Conservation (phyloP, 1,284 basidiomycete genomes). For the Marasmius fiardii region DNA sequence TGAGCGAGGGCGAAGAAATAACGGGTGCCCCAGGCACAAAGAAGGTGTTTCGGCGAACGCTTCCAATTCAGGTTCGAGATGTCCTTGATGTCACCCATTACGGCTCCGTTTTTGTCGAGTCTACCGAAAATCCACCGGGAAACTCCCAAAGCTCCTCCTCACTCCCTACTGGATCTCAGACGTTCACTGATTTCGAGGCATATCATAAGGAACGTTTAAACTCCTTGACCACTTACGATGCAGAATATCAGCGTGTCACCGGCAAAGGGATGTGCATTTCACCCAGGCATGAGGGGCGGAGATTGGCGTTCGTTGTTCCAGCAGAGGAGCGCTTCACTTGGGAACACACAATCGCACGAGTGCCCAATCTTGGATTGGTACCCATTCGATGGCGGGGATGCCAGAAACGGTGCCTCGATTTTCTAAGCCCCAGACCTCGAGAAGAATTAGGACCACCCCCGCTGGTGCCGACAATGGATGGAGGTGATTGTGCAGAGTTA, state of each 20-base stretch:
- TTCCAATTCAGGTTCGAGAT: constrained; percentile 15
- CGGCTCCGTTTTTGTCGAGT: constrained; percentile 24
- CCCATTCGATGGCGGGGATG: constrained; percentile 74
- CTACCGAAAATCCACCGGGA: not conserved
- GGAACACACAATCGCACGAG: constrained; percentile 54
- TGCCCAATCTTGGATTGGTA: constrained; percentile 46
- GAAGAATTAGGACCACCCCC: constrained; percentile 3
- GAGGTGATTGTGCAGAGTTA: constrained; percentile 9
- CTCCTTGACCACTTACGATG: constrained; percentile 13
- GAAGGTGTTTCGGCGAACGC: constrained; percentile 17
- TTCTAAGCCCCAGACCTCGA: constrained; percentile 35
- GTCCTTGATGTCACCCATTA: not conserved
- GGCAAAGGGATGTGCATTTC: constrained; percentile 53
- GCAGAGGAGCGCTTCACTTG: constrained; percentile 65
- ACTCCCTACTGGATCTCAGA: not conserved
- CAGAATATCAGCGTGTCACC: constrained; percentile 21
- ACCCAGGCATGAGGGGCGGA: constrained; percentile 35
- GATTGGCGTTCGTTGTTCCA: constrained; percentile 48
- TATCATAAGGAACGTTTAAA: constrained; percentile 8
- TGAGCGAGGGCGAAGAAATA: not conserved
- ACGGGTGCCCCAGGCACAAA: constrained; percentile 1
- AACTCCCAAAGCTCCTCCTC: not conserved
- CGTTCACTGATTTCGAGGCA: not conserved
- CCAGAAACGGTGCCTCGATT: constrained; percentile 54
- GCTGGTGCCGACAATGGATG: not conserved